Conservation (phyloP, 371 early-diverging fungal genomes). For the Caulochytrium protostelioides region DNA sequence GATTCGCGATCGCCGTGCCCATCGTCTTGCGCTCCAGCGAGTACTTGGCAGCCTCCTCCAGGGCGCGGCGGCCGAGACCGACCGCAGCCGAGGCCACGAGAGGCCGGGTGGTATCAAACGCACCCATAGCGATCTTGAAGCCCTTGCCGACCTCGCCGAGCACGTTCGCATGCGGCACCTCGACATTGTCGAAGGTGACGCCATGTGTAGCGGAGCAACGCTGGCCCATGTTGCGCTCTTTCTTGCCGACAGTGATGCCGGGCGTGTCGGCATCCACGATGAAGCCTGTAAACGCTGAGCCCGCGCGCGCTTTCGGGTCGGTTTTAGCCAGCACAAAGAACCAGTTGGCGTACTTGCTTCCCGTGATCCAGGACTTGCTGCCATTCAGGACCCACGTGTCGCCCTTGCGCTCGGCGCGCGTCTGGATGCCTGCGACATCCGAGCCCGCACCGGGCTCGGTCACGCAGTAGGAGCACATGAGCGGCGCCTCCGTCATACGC, state of each 20-base stretch:
- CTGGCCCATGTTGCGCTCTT: slow-evolving; percentile 95
- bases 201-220: slow-evolving; percentile 81
- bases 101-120: slow-evolving; percentile 87
- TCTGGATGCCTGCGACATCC: slow-evolving; percentile 27
- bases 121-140: slow-evolving; percentile 92
- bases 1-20: slow-evolving; percentile 72
- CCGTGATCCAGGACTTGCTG: slow-evolving; percentile 63
- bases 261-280: slow-evolving; percentile 78
- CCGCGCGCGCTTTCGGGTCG: slow-evolving; percentile 45
- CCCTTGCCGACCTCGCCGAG: slow-evolving; percentile 36
- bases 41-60: slow-evolving; percentile 81
- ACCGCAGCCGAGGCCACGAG: slow-evolving; percentile 77
- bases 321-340: slow-evolving; percentile 92
- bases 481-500: slow-evolving; percentile 78
- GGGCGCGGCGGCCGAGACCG: slow-evolving; percentile 77
- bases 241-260: slow-evolving; percentile 75
- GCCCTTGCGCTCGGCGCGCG: slow-evolving; percentile 27
- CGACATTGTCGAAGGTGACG: slow-evolving; percentile 86
- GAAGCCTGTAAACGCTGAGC: slow-evolving; percentile 86
- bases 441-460: slow-evolving; percentile 37
- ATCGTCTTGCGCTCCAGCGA: slow-evolving; percentile 82
- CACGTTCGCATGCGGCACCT: slow-evolving; percentile 59
- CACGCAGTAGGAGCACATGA: slow-evolving; percentile 83
- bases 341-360: slow-evolving; percentile 88
- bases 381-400: slow-evolving; percentile 20